Base-by-base conservation (phyloP, 179 eudicot genomes). In the Silene coronaria region DNA sequence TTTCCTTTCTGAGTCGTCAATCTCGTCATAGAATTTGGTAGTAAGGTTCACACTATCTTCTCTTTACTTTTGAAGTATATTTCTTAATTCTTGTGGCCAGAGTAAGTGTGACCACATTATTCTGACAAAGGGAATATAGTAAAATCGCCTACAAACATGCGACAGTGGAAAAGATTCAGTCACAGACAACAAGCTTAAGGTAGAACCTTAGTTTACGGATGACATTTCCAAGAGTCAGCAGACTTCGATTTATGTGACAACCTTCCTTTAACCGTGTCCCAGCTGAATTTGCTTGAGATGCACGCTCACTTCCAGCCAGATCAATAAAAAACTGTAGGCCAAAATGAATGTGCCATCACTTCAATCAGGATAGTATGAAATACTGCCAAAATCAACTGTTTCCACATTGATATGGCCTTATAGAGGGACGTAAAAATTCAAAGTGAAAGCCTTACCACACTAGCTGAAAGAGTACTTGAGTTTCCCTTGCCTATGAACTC, bases 251-350 rank as follows among this genome's bases (percentile, higher is more conserved):
- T 27, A 94, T 94, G 82, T 94, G 98, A 80, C 97, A 94, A 59
- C 98, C 98, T 87, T 94, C 98, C 81, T 94, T 94, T 71, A 94
- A 84, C 69, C 97, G 88, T 70, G 90, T 79, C 32, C 98, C 98
- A 71, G 90, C 96, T 69, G 98, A 91, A 76, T 86, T 78, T 30
- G 98, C 87, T 86, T 94, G 98, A 74, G 98, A 89, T 82, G 98
- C 97, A 81, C 98, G 97, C 87, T 94, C 98, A 86, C 98, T 94
- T 79, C 98, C 98, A 27, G 98, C 98, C 78, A 94, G 87, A 89
- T 94, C 98, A 81, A 94, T 90, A 81, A 94, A 94, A 80, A 90
- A 91, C 98, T 94, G 89, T 75, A 83, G 36, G 78, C 19, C 53
- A 84, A 62, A 26, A 67, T 55, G 16, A 22, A 75, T 14, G 53